These are phyloP conservation scores for Aureobasidium vineae DNA, from an alignment of 2,329 filamentous ascomycete genomes.

Conservation along the genomic window DNA sequence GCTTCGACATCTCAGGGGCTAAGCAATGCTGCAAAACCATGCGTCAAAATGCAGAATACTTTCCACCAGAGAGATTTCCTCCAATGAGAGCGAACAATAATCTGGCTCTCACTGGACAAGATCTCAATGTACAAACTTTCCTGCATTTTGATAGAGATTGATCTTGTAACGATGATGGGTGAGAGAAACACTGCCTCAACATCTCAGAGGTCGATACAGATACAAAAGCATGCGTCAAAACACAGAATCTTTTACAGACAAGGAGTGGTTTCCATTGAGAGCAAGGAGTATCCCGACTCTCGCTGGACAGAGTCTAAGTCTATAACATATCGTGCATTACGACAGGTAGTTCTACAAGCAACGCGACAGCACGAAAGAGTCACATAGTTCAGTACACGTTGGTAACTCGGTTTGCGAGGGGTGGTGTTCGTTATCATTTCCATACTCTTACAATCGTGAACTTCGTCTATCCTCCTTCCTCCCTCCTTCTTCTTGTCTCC, in stretches of 20 bases:
- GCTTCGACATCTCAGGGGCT: not conserved
- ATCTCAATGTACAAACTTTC: not conserved
- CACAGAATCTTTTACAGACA: not conserved
- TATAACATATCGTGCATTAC: not conserved
- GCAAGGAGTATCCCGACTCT: not conserved
- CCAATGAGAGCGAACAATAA: not conserved
- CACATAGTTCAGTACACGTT: not conserved
- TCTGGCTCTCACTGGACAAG: not conserved
- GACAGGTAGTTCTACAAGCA: not conserved
- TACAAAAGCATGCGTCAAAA: not conserved
- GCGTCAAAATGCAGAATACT: not conserved
- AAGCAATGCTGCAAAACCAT: not conserved
- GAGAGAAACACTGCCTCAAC: not conserved
- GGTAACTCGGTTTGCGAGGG: not conserved
- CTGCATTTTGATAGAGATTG: not conserved
- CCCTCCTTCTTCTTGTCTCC: not conserved
- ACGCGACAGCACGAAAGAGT: not conserved
- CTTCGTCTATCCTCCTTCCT: not conserved
- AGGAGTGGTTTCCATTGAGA: not conserved
- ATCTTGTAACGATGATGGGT: not conserved
- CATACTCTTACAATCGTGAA: constrained; percentile 4
- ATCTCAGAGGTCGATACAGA: not conserved
- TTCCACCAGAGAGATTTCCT: not conserved
- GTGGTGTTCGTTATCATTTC: not conserved
- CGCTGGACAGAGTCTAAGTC: not conserved